Evolutionary conservation across 2,329 filamentous ascomycete species (phyloP).

Genomic region (Chaetomium strumarium): DNA sequence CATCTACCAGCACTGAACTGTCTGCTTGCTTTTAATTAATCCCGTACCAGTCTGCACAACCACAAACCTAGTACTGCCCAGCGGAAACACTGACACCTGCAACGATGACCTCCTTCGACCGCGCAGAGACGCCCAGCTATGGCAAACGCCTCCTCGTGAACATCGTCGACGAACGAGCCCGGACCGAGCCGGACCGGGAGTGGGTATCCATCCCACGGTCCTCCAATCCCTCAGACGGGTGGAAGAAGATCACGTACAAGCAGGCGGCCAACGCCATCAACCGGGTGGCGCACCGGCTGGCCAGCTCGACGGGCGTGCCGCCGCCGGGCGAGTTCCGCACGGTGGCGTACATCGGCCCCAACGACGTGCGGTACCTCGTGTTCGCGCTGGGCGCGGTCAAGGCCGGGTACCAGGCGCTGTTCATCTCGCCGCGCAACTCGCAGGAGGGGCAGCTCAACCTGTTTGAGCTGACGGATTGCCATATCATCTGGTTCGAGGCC

Average conservation of each 20-base stretch:
- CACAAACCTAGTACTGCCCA: no score
- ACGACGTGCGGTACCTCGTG: conserved; percentile 27
- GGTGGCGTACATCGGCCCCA: conserved; percentile 41
- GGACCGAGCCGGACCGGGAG: conserved; percentile 31
- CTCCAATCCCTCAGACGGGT: conserved; percentile 35
- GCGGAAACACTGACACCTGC: no score
- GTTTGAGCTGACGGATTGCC: conserved; percentile 39
- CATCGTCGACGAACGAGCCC: conserved; percentile 35
- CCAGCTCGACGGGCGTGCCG: conserved; percentile 26
- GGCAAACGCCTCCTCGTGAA: conserved; percentile 33
- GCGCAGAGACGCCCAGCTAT: conserved; percentile 11
- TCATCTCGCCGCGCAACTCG: conserved; percentile 42
- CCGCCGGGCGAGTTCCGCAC: conserved; percentile 30
- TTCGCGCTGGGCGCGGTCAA: conserved; percentile 28
- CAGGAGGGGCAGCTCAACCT: conserved; percentile 40
- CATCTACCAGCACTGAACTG: no score
- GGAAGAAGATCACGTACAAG: conserved; percentile 33
- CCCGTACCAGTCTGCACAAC: no score
- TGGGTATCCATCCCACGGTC: conserved; percentile 33
- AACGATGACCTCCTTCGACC: no score
- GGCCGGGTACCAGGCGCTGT: conserved; percentile 35
- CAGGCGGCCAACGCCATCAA: conserved; percentile 38
- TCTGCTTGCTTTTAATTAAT: no score
- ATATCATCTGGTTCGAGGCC: conserved; percentile 32
- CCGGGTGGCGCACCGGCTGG: conserved; percentile 33